Conservation (phyloP, 2,329 filamentous ascomycete species). For the Cryphonectria naterciae region DNA sequence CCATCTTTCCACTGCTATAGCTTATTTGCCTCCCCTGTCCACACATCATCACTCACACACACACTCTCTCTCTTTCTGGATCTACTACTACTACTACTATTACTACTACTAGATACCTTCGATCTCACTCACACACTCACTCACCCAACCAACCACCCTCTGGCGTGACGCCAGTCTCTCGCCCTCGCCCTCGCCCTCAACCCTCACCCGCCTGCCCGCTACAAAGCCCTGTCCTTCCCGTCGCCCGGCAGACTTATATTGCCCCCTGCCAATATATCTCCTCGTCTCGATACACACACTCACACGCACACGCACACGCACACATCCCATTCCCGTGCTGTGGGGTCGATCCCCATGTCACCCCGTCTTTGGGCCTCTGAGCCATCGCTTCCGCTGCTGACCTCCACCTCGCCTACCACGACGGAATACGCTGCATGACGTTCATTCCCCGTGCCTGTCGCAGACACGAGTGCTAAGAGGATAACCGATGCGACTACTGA, state of each 20-base stretch:
- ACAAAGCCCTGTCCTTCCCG: slow-evolving; percentile 15
- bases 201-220: neutral
- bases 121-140: neutral
- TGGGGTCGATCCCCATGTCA: slow-evolving; percentile 7
- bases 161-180: slow-evolving; percentile 20
- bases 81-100: neutral
- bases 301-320: neutral
- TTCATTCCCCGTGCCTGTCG: neutral
- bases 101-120: neutral
- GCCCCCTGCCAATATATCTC: slow-evolving; percentile 21
- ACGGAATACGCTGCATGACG: slow-evolving; percentile 7
- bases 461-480: neutral
- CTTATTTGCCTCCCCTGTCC: slow-evolving; percentile 21
- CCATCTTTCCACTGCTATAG: slow-evolving; percentile 21
- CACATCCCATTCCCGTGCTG: neutral
- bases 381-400: slow-evolving; percentile 2
- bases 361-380: slow-evolving; percentile 4
- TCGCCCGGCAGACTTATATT: slow-evolving; percentile 21
- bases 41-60: slow-evolving; percentile 22
- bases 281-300: slow-evolving; percentile 9
- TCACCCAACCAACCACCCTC: slow-evolving; percentile 14
- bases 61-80: neutral
- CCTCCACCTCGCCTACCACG: neutral
- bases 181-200: neutral
- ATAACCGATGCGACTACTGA: neutral